Evolutionary conservation across 495 filamentous ascomycete genomes (phyloP).

Genomic region (Hyaloscypha variabilis): DNA sequence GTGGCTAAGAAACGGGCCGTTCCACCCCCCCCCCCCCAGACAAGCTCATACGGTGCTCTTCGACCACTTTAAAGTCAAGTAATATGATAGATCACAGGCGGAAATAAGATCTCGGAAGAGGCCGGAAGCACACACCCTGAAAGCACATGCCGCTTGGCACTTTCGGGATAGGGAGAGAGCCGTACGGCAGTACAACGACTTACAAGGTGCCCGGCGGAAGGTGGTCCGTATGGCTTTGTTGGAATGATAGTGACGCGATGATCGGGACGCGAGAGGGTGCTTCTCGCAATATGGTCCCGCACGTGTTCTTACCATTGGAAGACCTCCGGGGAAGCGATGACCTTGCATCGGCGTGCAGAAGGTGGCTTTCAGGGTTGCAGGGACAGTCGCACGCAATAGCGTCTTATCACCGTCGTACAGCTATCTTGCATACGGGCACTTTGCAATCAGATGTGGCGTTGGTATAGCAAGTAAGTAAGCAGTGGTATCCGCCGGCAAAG

Average conservation of each 20-base stretch:
- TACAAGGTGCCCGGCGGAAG: no score
- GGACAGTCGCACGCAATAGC: background rate
- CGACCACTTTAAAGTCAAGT: background rate
- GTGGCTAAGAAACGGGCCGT: no score
- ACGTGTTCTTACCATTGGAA: no score
- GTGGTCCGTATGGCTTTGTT: no score
- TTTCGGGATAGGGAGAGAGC: background rate
- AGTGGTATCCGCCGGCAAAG: conserved; percentile 1
- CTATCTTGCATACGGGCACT: background rate
- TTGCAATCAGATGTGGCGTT: background rate
- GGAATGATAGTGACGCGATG: no score
- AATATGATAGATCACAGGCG: background rate
- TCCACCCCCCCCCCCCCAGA: no score
- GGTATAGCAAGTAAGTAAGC: no score
- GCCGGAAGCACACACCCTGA: no score
- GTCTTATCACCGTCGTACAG: background rate
- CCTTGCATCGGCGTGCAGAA: background rate
- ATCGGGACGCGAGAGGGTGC: no score
- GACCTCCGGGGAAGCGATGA: background rate
- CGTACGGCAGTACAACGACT: background rate
- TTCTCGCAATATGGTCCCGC: no score
- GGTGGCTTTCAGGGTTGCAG: background rate
- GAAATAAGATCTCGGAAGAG: no score
- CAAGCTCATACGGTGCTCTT: background rate
- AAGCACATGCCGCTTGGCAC: no score